These are phyloP conservation scores for Lupinus albus DNA, from an alignment of 306 rosid genomes.

Conservation along the genomic window DNA sequence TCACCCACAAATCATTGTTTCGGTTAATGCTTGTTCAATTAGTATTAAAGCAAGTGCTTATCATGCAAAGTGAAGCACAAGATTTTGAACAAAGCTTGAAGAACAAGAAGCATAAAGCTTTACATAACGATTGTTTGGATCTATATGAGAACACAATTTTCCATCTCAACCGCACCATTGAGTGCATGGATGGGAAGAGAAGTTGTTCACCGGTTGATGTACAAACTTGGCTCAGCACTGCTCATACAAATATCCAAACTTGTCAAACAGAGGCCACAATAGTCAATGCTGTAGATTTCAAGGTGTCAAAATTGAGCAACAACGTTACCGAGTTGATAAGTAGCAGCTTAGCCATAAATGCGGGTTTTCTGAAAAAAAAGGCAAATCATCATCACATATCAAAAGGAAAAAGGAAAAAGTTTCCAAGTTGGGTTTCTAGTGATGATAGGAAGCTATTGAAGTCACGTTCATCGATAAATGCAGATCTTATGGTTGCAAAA, in stretches of 20 bases:
- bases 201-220: constrained; percentile 57
- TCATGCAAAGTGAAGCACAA: no score
- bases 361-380: constrained; percentile 33
- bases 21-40: no score
- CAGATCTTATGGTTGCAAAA: constrained; percentile 72
- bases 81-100: no score
- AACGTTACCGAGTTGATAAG: constrained; percentile 76
- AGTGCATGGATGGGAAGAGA: constrained; percentile 33
- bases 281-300: constrained; percentile 49
- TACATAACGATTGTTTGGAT: constrained; percentile 60
- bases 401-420: constrained; percentile 10
- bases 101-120: constrained; percentile 47
- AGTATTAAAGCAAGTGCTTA: no score
- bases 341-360: constrained; percentile 70
- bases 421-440: constrained; percentile 65
- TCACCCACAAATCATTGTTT: no score
- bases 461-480: constrained; percentile 34
- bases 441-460: constrained; percentile 61
- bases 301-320: constrained; percentile 31
- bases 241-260: constrained; percentile 67
- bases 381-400: not conserved
- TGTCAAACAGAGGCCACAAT: constrained; percentile 61
- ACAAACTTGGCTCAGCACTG: constrained; percentile 87
- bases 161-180: constrained; percentile 61
- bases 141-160: constrained; percentile 53